Evolutionary conservation across 2,329 filamentous ascomycete species (phyloP).

Genomic region (Raffaelea deltoideospora): DNA sequence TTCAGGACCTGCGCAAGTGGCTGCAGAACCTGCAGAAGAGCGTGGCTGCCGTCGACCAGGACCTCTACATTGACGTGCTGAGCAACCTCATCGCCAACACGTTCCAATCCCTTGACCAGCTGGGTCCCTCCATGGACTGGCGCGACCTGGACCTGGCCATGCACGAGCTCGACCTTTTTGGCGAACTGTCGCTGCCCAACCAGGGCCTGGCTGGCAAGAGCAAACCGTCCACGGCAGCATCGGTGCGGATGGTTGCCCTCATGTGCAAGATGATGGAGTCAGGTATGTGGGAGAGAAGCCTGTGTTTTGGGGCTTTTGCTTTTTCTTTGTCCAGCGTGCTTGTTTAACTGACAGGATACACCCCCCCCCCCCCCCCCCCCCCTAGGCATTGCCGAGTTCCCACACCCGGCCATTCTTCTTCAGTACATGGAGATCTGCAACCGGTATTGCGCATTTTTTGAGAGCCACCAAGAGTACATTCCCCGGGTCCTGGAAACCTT

Average conservation of each 20-base stretch:
- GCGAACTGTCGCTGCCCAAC: conserved; percentile 80
- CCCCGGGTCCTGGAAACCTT: conserved; percentile 83
- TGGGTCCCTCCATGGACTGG: conserved; percentile 71
- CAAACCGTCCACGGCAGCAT: conserved; percentile 62
- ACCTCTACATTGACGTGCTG: conserved; percentile 74
- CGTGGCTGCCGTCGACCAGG: conserved; percentile 76
- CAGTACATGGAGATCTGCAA: conserved; percentile 99
- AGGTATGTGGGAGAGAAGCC: too few species aligned
- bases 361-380: too few species aligned
- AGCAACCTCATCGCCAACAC: conserved; percentile 79
- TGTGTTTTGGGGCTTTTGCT: too few species aligned
- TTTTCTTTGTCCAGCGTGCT: neutral
- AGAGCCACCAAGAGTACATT: conserved; percentile 66
- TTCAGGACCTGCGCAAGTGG: conserved; percentile 82
- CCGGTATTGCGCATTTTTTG: conserved; percentile 85
- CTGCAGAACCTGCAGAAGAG: conserved; percentile 86
- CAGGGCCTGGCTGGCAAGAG: conserved; percentile 78
- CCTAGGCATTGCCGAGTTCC: conserved; percentile 65
- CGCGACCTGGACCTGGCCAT: conserved; percentile 85
- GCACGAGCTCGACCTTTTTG: conserved; percentile 91
- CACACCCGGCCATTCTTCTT: conserved; percentile 80
- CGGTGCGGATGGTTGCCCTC: conserved; percentile 74
- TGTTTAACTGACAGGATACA: conserved; percentile 10
- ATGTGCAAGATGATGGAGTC: conserved; percentile 93
- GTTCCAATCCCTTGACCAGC: conserved; percentile 64